Base-by-base conservation (phyloP, 352 stramenopile genomes). In the Phytophthora cryptogea region DNA sequence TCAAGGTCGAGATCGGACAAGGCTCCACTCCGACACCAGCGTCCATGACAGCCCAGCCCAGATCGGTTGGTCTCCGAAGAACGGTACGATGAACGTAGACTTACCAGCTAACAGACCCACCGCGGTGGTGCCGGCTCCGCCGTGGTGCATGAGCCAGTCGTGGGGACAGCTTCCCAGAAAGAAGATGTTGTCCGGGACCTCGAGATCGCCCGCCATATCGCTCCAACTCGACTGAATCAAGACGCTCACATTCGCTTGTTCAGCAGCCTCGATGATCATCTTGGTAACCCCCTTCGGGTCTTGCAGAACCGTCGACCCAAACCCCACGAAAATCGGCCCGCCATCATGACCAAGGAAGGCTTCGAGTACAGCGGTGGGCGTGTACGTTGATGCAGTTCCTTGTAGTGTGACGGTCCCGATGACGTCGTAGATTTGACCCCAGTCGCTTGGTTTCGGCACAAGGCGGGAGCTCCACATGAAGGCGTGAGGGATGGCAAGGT, bases 1-100 rank as follows among this genome's bases (percentile, higher is more conserved):
- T 97, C 26, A 98, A 51, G 32, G 90, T 61, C 5, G 53, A 68
- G 37, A 98, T 89, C 8, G 88, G 85, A 47, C 90, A 95, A 13
- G 92, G 90, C 52, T 86, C 75, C 6, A 95, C 84, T 14, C 92
- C 94, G 1, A 97, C 90, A 28, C 88, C 90, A 31, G 82, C 77
- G 0, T 78, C 78, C 37, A 88, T 56, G 0, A 97, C 87, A 6
- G 94, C 91, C 45, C 90, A 78, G 1, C 90, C 92, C 95, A 98
- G 63, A 98, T 97, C 28, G 80, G 87, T 63, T 98, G 95, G 62
- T 98, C 95, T 20, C 89, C 91, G 64, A 98, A 98, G 54, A 98
- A 98, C 5, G 95, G 95, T 54, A 95, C 94, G 14, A 98, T 90
- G 52, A 98, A 92, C 6, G 92, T 98, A 1, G 95, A 93, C 42